Conservation (phyloP, 1,139 yeast species). For the Suhomyces wounanorum region DNA sequence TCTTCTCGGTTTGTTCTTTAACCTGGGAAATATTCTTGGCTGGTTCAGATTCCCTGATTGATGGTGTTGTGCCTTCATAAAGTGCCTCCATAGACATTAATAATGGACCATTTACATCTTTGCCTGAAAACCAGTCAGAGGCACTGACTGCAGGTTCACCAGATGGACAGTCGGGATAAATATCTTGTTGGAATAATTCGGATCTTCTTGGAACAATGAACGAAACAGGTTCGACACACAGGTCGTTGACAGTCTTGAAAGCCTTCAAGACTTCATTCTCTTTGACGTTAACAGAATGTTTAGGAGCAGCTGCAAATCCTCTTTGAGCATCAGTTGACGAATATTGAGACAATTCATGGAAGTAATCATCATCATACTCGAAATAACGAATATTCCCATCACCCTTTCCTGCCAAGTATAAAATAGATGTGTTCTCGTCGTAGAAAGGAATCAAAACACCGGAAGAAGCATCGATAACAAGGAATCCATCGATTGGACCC, state of each 20-base stretch:
- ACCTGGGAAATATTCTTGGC: slow-evolving; percentile 29
- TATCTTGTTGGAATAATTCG: slow-evolving; percentile 89
- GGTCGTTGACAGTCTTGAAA: slow-evolving; percentile 84
- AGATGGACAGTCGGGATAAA: slow-evolving; percentile 90
- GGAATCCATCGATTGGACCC: slow-evolving; percentile 89
- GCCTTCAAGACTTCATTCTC: slow-evolving; percentile 83
- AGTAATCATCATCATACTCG: slow-evolving; percentile 80
- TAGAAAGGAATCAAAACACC: slow-evolving; percentile 91
- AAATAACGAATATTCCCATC: slow-evolving; percentile 95
- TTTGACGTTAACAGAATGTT: slow-evolving; percentile 70
- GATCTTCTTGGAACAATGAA: slow-evolving; percentile 92
- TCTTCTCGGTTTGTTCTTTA: slow-evolving; percentile 26
- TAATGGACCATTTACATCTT: slow-evolving; percentile 79
- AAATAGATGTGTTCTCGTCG: slow-evolving; percentile 76
- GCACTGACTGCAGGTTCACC: slow-evolving; percentile 75
- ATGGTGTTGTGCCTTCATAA: slow-evolving; percentile 71
- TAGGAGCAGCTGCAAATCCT: slow-evolving; percentile 91
- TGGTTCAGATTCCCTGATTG: slow-evolving; percentile 38
- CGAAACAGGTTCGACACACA: slow-evolving; percentile 81
- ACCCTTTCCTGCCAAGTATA: slow-evolving; percentile 95
- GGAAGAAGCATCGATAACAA: slow-evolving; percentile 83
- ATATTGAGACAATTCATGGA: slow-evolving; percentile 81
- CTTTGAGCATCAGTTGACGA: slow-evolving; percentile 92
- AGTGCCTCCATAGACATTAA: slow-evolving; percentile 73
- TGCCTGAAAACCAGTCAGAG: slow-evolving; percentile 77